These are phyloP conservation scores for Maudiozyma turicensis DNA, from an alignment of 805 yeast genomes.

Conservation along the genomic window DNA sequence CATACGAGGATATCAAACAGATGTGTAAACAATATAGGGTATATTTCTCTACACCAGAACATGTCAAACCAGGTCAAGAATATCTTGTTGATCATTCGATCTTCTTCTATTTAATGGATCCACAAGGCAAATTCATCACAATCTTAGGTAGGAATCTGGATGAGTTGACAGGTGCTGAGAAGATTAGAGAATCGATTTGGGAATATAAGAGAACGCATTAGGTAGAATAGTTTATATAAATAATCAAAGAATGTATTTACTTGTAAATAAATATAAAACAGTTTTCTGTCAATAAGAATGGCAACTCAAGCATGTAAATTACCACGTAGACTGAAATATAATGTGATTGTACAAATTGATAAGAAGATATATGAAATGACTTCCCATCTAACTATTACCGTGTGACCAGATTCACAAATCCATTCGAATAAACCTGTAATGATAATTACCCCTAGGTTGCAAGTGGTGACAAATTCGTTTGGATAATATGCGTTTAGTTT, in stretches of 20 bases:
- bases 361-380: conserved; percentile 24
- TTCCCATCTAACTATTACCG: conserved; percentile 28
- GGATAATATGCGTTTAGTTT: conserved; percentile 17
- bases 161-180: conserved; percentile 65
- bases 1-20: conserved; percentile 73
- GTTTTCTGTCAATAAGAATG: neutral
- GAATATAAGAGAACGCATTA: conserved; percentile 17
- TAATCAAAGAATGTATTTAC: neutral
- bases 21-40: conserved; percentile 87
- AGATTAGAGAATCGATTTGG: conserved; percentile 64
- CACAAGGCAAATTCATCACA: conserved; percentile 93
- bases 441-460: conserved; percentile 21
- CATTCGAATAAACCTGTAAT: conserved; percentile 24
- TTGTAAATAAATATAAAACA: neutral
- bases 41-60: conserved; percentile 93
- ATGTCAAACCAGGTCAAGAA: conserved; percentile 91
- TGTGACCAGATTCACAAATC: conserved; percentile 21
- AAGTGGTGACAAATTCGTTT: conserved; percentile 24
- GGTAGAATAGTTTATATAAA: neutral
- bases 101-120: conserved; percentile 94
- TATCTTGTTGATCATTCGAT: conserved; percentile 95
- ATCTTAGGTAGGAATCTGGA: conserved; percentile 88
- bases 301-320: neutral
- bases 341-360: conserved; percentile 17
- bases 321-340: conserved; percentile 9